phyloP scores from a whole-genome alignment of 2,329 filamentous ascomycete species.

The Didymella pinodella region DNA sequence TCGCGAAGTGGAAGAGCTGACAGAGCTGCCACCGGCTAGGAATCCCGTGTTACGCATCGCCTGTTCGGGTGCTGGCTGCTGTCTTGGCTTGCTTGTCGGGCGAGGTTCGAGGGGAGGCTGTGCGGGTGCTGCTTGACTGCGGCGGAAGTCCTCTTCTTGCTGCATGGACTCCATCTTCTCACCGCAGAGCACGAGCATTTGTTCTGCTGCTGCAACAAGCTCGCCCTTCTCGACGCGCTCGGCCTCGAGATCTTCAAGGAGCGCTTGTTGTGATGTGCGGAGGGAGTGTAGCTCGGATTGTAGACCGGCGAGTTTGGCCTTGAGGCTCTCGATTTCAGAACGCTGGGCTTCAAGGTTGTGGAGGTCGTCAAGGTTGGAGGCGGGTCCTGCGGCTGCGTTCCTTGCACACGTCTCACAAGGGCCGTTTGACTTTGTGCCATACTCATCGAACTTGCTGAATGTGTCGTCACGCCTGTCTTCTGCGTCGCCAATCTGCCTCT shows the following conservation, averaged over 20 bases:
- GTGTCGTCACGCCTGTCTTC: slow-evolving; percentile 71
- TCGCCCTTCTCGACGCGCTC: slow-evolving; percentile 86
- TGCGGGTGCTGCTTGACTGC: slow-evolving; percentile 56
- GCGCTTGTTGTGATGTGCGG: slow-evolving; percentile 71
- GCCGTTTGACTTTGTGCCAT: slow-evolving; percentile 16
- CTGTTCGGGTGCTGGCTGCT: slow-evolving; percentile 29
- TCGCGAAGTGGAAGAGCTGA: slow-evolving; percentile 25
- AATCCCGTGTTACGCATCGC: slow-evolving; percentile 45
- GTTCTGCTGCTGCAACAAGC: slow-evolving; percentile 80
- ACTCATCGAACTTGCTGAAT: slow-evolving; percentile 62
- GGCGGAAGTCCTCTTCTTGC: slow-evolving; percentile 57
- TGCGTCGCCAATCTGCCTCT: slow-evolving; percentile 77
- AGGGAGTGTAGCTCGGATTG: slow-evolving; percentile 75
- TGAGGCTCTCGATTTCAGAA: slow-evolving; percentile 72
- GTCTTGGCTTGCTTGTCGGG: slow-evolving; percentile 25
- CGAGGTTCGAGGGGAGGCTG: slow-evolving; percentile 14
- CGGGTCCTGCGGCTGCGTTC: slow-evolving; percentile 17
- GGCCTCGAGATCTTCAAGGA: slow-evolving; percentile 71
- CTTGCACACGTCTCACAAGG: slow-evolving; percentile 27
- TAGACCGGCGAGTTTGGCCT: slow-evolving; percentile 77
- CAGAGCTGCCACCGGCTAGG: slow-evolving; percentile 35
- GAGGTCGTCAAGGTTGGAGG: slow-evolving; percentile 50
- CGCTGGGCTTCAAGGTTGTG: slow-evolving; percentile 68
- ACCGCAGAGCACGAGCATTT: slow-evolving; percentile 76
- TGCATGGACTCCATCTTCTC: slow-evolving; percentile 52